Base-by-base conservation (phyloP, 495 filamentous ascomycete species). In the Aspergillus bertholletiae region DNA sequence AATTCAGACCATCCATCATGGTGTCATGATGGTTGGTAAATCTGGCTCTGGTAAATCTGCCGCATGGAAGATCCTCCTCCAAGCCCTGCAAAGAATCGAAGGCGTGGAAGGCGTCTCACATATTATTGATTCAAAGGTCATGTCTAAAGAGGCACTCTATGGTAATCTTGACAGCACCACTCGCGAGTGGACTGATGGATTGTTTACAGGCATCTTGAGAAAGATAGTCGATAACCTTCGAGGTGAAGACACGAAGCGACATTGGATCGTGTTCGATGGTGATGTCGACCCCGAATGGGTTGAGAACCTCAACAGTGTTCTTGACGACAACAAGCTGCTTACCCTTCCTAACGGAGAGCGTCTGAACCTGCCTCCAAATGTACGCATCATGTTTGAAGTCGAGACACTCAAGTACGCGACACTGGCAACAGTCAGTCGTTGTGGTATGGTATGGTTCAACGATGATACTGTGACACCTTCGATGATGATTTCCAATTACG, bases 381-480 rank as follows among this genome's bases (percentile, higher is more conserved):
- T 99, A 21, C 90, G 94, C 53, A 95, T 99, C 70, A 95, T 99
- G 90, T 99, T 99, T 57, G 94, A 99, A 74, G 94, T 99, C 23
- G 95, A 97, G 74, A 97, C 85, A n/a, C 78, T 99, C 37, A 96
- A 93, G 63, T 99, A 99, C 68, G 94, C 94, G 35, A 99, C 94
- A 0, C 80, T 97, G 37, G 94, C 94, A 35, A 99, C 94, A 35
- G 94, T 99, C 61, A 91, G 86, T 86, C 91, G 94, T 74, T 99
- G 94, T 72, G 94, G 94, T 78, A 99, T 99, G 94, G 94, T 99
- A 7, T 99, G 94, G 94, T 97, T 97, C 74, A 97, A 92, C 65
- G 92, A 95, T 57, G 95, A 99, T 63, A 97, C 90, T 17, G 92
- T 99, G 37, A 92, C 89, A 18, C 81, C 90, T 7, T 81, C 79